Conservation (phyloP, 1,284 basidiomycete species). For the Ganoderma multipileum region DNA sequence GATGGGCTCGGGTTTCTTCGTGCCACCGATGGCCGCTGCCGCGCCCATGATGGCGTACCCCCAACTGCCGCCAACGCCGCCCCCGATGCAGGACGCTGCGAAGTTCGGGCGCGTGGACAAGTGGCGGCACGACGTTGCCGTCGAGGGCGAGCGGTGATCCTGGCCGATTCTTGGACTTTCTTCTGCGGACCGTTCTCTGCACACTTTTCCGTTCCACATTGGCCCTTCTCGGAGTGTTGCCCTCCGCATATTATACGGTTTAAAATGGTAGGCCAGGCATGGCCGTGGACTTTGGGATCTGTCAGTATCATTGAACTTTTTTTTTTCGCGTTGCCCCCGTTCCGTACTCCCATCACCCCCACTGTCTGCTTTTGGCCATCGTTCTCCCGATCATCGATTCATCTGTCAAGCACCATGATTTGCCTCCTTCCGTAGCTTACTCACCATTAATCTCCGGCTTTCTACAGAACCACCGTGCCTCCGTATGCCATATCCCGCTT, state of each 20-base stretch:
- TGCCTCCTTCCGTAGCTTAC: slow-evolving; percentile 9
- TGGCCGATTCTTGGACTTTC: background rate
- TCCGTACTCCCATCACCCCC: background rate
- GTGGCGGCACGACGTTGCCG: slow-evolving; percentile 79
- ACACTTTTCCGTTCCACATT: background rate
- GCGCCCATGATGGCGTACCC: slow-evolving; percentile 62
- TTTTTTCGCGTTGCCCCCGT: slow-evolving; percentile 12
- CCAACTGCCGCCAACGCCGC: slow-evolving; percentile 53
- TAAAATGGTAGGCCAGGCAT: slow-evolving; percentile 12
- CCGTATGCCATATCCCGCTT: slow-evolving; percentile 1
- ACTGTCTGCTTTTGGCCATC: background rate
- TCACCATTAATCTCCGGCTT: slow-evolving; percentile 13
- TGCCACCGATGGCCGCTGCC: slow-evolving; percentile 56
- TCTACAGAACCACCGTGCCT: background rate
- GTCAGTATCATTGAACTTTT: background rate
- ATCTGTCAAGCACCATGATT: slow-evolving; percentile 8
- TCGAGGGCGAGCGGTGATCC: slow-evolving; percentile 56
- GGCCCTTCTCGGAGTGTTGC: background rate
- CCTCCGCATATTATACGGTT: background rate
- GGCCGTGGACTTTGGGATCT: slow-evolving; percentile 12
- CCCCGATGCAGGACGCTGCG: slow-evolving; percentile 64
- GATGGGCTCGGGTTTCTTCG: slow-evolving; percentile 70
- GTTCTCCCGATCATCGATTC: background rate
- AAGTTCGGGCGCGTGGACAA: slow-evolving; percentile 77
- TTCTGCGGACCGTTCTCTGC: background rate